phyloP scores from a whole-genome alignment of 2,329 filamentous ascomycete species.

The Arthroderma uncinatum region DNA sequence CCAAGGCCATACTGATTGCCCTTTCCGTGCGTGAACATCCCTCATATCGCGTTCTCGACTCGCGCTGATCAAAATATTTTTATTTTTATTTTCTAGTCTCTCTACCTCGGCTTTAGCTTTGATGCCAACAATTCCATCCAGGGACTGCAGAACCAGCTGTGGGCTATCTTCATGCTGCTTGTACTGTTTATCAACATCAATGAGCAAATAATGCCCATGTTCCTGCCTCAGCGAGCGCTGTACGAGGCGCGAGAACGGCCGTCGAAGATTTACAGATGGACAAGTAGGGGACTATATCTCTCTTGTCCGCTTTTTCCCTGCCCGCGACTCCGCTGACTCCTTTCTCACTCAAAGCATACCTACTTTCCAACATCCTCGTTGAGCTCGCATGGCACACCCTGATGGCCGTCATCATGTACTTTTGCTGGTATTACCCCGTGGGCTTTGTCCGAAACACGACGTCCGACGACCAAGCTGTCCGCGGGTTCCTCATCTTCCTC shows the following conservation, averaged over 20 bases:
- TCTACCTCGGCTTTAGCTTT: constrained; percentile 80
- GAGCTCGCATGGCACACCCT: constrained; percentile 58
- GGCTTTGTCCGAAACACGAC: constrained; percentile 36
- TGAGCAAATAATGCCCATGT: constrained; percentile 47
- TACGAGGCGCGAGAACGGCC: constrained; percentile 52
- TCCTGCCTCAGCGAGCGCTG: constrained; percentile 46
- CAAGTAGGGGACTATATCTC: constrained; percentile 28
- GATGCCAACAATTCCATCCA: constrained; percentile 61
- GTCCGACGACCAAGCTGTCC: constrained; percentile 34
- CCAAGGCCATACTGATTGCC: constrained; percentile 61
- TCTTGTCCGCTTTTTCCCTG: neutral
- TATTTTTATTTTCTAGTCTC: no score
- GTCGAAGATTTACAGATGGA: constrained; percentile 63
- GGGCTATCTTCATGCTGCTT: constrained; percentile 72
- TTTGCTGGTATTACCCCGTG: constrained; percentile 57
- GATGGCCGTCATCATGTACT: constrained; percentile 51
- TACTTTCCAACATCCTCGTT: constrained; percentile 58
- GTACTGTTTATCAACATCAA: constrained; percentile 59
- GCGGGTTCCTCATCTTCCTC: constrained; percentile 55
- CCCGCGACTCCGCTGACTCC: neutral
- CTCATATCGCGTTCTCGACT: constrained; percentile 7
- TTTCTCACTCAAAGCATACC: constrained; percentile 39
- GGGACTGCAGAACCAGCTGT: constrained; percentile 83
- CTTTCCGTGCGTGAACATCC: constrained; percentile 29
- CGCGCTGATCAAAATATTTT: no score